phyloP scores from a whole-genome alignment of 306 rosid genomes.

The Lotus japonicus region DNA sequence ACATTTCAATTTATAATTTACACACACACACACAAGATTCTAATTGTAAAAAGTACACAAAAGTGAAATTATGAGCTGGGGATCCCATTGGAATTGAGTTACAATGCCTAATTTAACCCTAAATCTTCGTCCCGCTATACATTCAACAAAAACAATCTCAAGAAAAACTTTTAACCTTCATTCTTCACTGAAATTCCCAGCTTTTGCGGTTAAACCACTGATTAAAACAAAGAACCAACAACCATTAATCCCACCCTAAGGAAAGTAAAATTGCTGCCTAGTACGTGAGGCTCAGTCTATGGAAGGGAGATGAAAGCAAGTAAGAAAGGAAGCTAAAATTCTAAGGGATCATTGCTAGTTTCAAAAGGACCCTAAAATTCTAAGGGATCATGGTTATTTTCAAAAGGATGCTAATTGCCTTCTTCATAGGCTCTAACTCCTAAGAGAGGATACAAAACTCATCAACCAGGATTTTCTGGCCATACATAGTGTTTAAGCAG shows the following conservation, averaged over 20 bases:
- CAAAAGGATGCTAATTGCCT: background rate
- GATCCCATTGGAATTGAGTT: background rate
- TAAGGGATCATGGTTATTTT: background rate
- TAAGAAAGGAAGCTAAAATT: no score
- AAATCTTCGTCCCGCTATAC: background rate
- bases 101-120: background rate
- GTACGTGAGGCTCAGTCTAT: background rate
- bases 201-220: background rate
- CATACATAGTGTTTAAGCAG: background rate
- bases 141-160: background rate
- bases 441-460: background rate
- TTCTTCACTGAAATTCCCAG: background rate
- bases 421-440: background rate
- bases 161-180: background rate
- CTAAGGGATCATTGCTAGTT: no score
- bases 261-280: background rate
- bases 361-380: no score
- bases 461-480: background rate
- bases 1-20: background rate
- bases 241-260: background rate
- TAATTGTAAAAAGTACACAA: background rate
- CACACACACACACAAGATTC: background rate
- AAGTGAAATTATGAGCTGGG: background rate
- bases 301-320: background rate
- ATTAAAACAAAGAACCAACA: background rate